A percentile compares a stretch with the other conserved stretches of the same genome.
phyloP scores from a whole-genome alignment of 108 stramenopile genomes.

The Skeletonema potamos region DNA sequence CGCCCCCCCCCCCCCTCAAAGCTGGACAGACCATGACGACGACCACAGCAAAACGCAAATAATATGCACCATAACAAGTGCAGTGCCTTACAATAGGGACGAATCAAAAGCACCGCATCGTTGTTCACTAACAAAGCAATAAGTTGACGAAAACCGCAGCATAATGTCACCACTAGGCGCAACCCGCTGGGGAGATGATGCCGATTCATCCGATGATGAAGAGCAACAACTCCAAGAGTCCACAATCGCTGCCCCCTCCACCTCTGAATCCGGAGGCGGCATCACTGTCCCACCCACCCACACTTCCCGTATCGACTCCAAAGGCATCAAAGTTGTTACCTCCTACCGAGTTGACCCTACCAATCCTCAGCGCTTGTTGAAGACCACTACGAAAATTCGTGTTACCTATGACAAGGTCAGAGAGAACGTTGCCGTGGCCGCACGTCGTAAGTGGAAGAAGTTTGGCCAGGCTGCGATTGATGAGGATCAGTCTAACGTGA shows the following conservation, averaged over 20 bases:
- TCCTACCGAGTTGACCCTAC: constrained; percentile 75
- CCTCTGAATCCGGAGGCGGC: constrained; percentile 9
- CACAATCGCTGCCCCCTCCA: constrained; percentile 14
- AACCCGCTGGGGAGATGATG: constrained; percentile 7
- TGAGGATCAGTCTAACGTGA: constrained; percentile 70
- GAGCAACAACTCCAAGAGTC: constrained; percentile 4
- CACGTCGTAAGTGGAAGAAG: constrained; percentile 81
- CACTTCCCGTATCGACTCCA: constrained; percentile 74
- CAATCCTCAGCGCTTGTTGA: constrained; percentile 66
- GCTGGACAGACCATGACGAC: background rate
- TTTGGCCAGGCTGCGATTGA: constrained; percentile 77
- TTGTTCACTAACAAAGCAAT: background rate
- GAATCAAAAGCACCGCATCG: background rate
- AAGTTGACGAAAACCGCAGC: too few relatives aligned
- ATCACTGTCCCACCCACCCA: constrained; percentile 82
- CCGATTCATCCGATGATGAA: constrained; percentile 7
- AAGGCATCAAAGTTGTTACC: constrained; percentile 87
- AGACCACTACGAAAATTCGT: constrained; percentile 75
- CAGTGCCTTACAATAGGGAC: background rate
- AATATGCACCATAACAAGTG: background rate
- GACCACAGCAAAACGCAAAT: too few relatives aligned
- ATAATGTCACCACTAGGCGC: background rate
- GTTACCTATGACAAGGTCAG: constrained; percentile 56
- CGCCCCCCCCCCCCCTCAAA: background rate
- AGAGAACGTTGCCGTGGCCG: constrained; percentile 65